Evolutionary conservation across 2,329 filamentous ascomycete genomes (phyloP).

Genomic region (Didymella segeticola): DNA sequence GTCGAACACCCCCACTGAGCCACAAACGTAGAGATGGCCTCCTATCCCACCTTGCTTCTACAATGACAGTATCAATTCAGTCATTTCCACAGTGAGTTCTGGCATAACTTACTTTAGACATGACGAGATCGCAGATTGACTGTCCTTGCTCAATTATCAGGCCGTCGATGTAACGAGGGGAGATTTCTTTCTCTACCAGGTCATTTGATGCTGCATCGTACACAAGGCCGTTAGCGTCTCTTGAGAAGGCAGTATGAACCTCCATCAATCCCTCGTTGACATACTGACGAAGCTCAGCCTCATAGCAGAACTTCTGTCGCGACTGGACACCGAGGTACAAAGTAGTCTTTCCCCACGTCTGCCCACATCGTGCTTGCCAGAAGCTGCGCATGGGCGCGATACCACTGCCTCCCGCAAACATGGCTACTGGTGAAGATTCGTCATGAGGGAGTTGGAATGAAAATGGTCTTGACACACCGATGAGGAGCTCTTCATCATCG

Average conservation of each 20-base stretch:
- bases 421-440: constrained; percentile 58
- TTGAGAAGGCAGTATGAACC: constrained; percentile 61
- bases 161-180: constrained; percentile 61
- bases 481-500: constrained; percentile 56
- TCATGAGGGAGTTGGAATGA: constrained; percentile 61
- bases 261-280: constrained; percentile 59
- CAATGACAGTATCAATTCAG: not conserved
- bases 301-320: constrained; percentile 34
- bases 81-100: not conserved
- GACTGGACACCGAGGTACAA: constrained; percentile 33
- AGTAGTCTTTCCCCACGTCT: constrained; percentile 27
- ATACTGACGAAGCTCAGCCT: constrained; percentile 31
- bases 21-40: constrained; percentile 57
- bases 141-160: constrained; percentile 61
- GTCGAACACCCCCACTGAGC: constrained; percentile 59
- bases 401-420: constrained; percentile 57
- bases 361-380: constrained; percentile 32
- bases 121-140: constrained; percentile 61
- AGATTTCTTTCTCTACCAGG: constrained; percentile 58
- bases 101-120: constrained; percentile 53
- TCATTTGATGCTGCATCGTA: constrained; percentile 54
- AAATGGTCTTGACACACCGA: constrained; percentile 61
- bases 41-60: constrained; percentile 24
- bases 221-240: constrained; percentile 57
- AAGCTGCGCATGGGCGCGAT: constrained; percentile 36